Evolutionary conservation across 345 rosid species (phyloP).

Genomic region (Ceriops decandra): DNA sequence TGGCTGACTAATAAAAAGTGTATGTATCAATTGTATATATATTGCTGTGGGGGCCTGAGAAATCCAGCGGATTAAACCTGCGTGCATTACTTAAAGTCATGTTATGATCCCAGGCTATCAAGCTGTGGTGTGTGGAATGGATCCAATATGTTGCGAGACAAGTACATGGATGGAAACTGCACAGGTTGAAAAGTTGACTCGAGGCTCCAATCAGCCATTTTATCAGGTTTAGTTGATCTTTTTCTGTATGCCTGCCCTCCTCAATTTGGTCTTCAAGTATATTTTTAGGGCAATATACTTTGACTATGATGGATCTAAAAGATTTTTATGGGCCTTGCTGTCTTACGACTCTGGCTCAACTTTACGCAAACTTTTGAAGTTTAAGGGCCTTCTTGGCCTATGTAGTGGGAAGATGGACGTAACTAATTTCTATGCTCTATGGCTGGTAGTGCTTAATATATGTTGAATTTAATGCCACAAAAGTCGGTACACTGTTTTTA

Average conservation of each 20-base stretch:
- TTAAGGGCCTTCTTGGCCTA: not conserved
- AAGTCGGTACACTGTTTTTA: not conserved
- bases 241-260: not conserved
- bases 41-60: not conserved
- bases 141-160: slow-evolving; percentile 88
- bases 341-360: not conserved
- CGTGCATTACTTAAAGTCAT: slow-evolving; percentile 5
- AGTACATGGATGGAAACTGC: slow-evolving; percentile 88
- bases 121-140: slow-evolving; percentile 92
- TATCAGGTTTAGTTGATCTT: slow-evolving; percentile 62
- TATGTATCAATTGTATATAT: not conserved
- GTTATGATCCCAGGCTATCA: slow-evolving; percentile 53
- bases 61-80: not conserved
- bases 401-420: not conserved
- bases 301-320: not conserved
- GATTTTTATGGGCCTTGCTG: not conserved
- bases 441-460: not conserved
- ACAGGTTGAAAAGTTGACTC: slow-evolving; percentile 64
- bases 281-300: not conserved
- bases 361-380: not conserved
- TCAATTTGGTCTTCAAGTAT: not conserved
- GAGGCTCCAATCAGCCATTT: slow-evolving; percentile 81
- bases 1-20: not conserved
- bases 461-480: not conserved
- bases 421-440: not conserved